phyloP scores from a whole-genome alignment of 352 stramenopile species.

The Phytopythium sindhum region DNA sequence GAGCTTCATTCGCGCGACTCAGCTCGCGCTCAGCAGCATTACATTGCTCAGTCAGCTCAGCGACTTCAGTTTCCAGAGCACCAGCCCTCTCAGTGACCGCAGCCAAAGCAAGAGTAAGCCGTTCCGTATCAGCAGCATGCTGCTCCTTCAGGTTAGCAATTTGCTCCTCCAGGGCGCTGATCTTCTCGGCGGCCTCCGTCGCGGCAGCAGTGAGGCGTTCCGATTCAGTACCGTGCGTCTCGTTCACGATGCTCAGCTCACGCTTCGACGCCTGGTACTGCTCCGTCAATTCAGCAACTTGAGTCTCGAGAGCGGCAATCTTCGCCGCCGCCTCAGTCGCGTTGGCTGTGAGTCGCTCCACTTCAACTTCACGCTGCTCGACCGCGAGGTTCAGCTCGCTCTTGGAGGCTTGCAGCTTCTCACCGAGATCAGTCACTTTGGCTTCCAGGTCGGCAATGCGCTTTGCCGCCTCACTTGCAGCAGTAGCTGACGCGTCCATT shows the following conservation, averaged over 20 bases:
- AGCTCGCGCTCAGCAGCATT: slow-evolving; percentile 12
- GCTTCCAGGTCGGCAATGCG: slow-evolving; percentile 8
- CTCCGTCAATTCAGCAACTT: slow-evolving; percentile 15
- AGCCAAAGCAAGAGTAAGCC: neutral
- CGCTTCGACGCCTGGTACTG: slow-evolving; percentile 8
- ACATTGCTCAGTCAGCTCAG: slow-evolving; percentile 9
- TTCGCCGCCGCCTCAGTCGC: slow-evolving; percentile 9
- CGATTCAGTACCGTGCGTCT: neutral
- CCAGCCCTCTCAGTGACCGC: slow-evolving; percentile 9
- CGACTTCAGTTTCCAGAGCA: slow-evolving; percentile 20
- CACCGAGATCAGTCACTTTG: neutral
- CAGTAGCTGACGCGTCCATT: neutral
- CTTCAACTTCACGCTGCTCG: slow-evolving; percentile 10
- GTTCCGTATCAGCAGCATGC: neutral
- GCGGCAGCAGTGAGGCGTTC: neutral
- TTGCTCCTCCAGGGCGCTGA: slow-evolving; percentile 8
- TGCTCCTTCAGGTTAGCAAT: neutral
- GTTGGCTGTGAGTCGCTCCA: slow-evolving; percentile 9
- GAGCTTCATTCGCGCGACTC: neutral
- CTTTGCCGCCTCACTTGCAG: neutral
- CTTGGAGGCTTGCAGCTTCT: slow-evolving; percentile 17
- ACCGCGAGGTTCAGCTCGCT: slow-evolving; percentile 10
- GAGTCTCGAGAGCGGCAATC: slow-evolving; percentile 17
- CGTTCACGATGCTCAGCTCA: slow-evolving; percentile 1
- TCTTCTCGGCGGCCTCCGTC: neutral